A percentile compares a stretch with the other conserved stretches of the same genome.
These are phyloP conservation scores for Coemansia asiatica DNA, from an alignment of 192 early-diverging fungal species.

Conservation along the genomic window DNA sequence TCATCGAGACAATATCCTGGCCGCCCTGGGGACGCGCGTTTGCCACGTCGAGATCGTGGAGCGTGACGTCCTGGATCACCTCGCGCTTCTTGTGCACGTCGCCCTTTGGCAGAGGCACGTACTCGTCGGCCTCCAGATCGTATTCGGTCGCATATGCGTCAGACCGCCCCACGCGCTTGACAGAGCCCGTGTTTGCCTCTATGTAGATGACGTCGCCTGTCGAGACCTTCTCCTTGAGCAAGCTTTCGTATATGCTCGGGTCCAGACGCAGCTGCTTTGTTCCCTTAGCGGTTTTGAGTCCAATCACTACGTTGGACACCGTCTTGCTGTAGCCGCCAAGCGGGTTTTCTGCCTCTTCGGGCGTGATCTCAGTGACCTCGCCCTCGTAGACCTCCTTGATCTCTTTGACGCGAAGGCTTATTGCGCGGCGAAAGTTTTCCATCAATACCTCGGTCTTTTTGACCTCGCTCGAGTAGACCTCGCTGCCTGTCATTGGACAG, in stretches of 20 bases:
- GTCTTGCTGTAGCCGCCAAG: constrained; percentile 98
- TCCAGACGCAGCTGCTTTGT: constrained; percentile 97
- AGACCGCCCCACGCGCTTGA: constrained; percentile 96
- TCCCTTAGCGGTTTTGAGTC: constrained; percentile 97
- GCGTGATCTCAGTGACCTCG: constrained; percentile 95
- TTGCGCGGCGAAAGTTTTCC: constrained; percentile 97
- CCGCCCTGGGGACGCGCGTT: constrained; percentile 96
- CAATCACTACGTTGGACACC: constrained; percentile 92
- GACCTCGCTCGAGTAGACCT: constrained; percentile 96
- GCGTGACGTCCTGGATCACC: constrained; percentile 94
- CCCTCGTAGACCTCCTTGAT: constrained; percentile 99
- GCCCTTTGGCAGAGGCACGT: constrained; percentile 96
- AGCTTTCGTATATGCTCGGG: constrained; percentile 94
- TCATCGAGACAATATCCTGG: constrained; percentile 97
- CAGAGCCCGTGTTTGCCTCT: constrained; percentile 95
- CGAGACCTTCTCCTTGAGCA: constrained; percentile 96
- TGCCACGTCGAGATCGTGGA: constrained; percentile 96
- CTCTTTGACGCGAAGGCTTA: constrained; percentile 95
- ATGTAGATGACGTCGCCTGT: constrained; percentile 99
- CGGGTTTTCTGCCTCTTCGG: constrained; percentile 97
- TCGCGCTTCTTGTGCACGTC: constrained; percentile 99
- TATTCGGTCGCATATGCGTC: constrained; percentile 99
- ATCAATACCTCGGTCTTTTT: constrained; percentile 99
- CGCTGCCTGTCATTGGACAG: constrained; percentile 97
- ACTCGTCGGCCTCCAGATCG: constrained; percentile 97